These are phyloP conservation scores for Gliomastix tumulicola DNA, from an alignment of 2,329 filamentous ascomycete genomes.

Conservation along the genomic window DNA sequence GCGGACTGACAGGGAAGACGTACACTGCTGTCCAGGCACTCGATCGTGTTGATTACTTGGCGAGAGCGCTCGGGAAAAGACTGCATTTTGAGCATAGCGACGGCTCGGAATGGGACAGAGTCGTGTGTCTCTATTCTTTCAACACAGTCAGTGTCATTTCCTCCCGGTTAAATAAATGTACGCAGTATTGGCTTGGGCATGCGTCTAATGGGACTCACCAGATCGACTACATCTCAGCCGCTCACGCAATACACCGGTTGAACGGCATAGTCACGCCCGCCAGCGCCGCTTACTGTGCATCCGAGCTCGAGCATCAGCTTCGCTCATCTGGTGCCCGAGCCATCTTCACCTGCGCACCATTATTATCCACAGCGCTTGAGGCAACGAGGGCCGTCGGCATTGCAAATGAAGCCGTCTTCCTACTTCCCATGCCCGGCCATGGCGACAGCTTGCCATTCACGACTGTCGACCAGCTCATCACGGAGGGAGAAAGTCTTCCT, in stretches of 20 bases:
- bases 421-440: slow-evolving; percentile 62
- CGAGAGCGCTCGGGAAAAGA: slow-evolving; percentile 62
- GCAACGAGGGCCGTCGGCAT: slow-evolving; percentile 59
- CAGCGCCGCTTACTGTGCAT: slow-evolving; percentile 65
- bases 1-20: slow-evolving; percentile 65
- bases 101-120: slow-evolving; percentile 76
- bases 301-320: slow-evolving; percentile 67
- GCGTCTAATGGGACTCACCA: slow-evolving; percentile 26
- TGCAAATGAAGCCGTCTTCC: slow-evolving; percentile 56
- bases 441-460: slow-evolving; percentile 46
- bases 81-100: slow-evolving; percentile 64
- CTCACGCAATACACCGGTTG: slow-evolving; percentile 67
- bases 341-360: slow-evolving; percentile 64
- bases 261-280: slow-evolving; percentile 69
- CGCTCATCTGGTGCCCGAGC: slow-evolving; percentile 61
- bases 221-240: slow-evolving; percentile 69
- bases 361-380: slow-evolving; percentile 56
- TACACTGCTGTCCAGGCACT: slow-evolving; percentile 58
- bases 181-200: too few relatives aligned
- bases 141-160: slow-evolving; percentile 76
- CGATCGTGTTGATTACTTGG: slow-evolving; percentile 58
- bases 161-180: slow-evolving; percentile 71
- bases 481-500: slow-evolving; percentile 48
- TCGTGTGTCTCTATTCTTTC: slow-evolving; percentile 68
- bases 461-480: slow-evolving; percentile 60